A percentile compares a stretch with the other conserved stretches of the same genome.
Conservation (phyloP, 345 rosid genomes). For the Boechera stricta region DNA sequence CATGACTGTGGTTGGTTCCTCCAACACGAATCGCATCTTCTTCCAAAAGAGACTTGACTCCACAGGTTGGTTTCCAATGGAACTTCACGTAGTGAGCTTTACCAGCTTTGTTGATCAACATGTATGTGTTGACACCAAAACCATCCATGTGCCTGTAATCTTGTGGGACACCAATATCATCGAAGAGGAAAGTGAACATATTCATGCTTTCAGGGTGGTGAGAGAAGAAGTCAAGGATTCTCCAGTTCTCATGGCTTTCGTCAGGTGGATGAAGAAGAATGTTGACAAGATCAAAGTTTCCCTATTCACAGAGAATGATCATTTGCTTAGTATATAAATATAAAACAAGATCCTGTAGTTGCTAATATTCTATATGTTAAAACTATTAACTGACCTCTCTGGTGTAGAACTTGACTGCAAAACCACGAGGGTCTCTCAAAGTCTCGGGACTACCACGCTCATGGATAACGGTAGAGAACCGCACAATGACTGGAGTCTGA, state of each 20-base stretch:
- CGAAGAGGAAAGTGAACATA: slow-evolving; percentile 88
- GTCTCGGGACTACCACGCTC: slow-evolving; percentile 98
- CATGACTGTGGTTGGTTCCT: slow-evolving; percentile 97
- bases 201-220: slow-evolving; percentile 93
- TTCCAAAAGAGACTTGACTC: slow-evolving; percentile 82
- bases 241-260: slow-evolving; percentile 99
- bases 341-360: neutral
- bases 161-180: slow-evolving; percentile 89
- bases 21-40: slow-evolving; percentile 90
- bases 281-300: slow-evolving; percentile 98
- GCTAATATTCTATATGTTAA: neutral
- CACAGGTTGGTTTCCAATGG: slow-evolving; percentile 98
- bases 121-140: slow-evolving; percentile 88
- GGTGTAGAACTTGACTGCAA: slow-evolving; percentile 92
- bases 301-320: slow-evolving; percentile 49
- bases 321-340: neutral
- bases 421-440: slow-evolving; percentile 90
- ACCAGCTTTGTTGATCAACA: slow-evolving; percentile 83
- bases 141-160: slow-evolving; percentile 98
- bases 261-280: slow-evolving; percentile 88
- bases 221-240: slow-evolving; percentile 91
- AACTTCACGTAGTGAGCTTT: slow-evolving; percentile 84
- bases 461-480: slow-evolving; percentile 91
- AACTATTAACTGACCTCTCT: slow-evolving; percentile 62
- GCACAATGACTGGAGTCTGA: slow-evolving; percentile 88